Percentiles rank a stretch among this genome's conserved stretches.
Evolutionary conservation across 306 rosid genomes (phyloP).

Genomic region (Corylus heterophylla): DNA sequence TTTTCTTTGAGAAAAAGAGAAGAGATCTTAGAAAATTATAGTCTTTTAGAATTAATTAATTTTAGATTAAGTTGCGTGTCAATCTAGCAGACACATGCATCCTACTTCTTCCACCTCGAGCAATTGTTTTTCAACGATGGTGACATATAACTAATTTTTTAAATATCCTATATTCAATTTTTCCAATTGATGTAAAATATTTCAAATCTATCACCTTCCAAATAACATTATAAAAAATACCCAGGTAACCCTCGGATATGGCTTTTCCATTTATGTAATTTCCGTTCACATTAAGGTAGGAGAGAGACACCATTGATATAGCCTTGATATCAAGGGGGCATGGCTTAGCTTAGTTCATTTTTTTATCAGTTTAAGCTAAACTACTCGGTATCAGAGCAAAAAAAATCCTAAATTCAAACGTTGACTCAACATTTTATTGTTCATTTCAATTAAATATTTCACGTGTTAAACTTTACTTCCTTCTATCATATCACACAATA

Average conservation of each 20-base stretch:
- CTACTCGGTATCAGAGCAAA: no score
- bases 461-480: no score
- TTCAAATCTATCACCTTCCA: neutral
- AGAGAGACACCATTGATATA: no score
- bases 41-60: neutral
- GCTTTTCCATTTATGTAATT: neutral
- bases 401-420: no score
- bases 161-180: neutral
- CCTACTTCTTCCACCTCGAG: neutral
- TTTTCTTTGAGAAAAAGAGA: neutral
- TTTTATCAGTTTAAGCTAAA: no score
- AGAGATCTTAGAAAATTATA: neutral
- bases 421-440: no score
- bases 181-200: neutral
- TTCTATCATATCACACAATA: no score
- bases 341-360: no score
- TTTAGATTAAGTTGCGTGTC: neutral
- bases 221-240: neutral
- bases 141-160: neutral
- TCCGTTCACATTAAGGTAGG: neutral
- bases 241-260: neutral
- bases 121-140: neutral
- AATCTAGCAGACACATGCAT: neutral
- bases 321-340: no score
- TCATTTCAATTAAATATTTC: no score